Base-by-base conservation (phyloP, 108 stramenopile species). In the Nitzschia inconspicua region DNA sequence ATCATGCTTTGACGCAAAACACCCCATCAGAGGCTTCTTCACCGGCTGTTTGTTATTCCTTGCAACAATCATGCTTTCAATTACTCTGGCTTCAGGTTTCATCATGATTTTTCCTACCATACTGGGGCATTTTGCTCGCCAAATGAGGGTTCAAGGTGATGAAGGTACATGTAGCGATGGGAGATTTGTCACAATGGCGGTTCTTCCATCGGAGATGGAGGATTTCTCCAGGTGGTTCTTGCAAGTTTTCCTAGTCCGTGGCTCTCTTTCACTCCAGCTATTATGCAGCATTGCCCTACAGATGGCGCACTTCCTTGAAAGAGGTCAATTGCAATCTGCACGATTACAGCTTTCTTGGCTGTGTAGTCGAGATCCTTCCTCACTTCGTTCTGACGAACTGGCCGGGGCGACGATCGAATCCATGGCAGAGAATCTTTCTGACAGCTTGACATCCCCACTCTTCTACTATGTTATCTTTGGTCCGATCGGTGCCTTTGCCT, bases 291-390 rank as follows among this genome's bases (percentile, higher is more conserved):
- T 79, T 36, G 58, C 72, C 16, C 63, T 79, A 3, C 78, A 79
- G 51, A 79, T 79, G 78, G 78, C 78, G 3, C 18, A 51, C 7
- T 75, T 66, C 35, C 37, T 79, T 14, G 74, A 79, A 58, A 47
- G 74, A 19, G 29, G 52, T 29, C 78, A 75, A 55, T 44, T 79
- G 6, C 44, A 58, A 9, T 70, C 71, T 6, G 78, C 78, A 8
- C 46, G 72, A 22, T 16, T 13, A 2, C 78, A 79, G 59, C 50
- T 80, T 13, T 68, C 47, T 0, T 80, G 76, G 75, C 16, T 76
- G 11, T 80, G 79, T 51, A 79, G 78, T 37, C 75, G 75, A 7
- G 78, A 79, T 68, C 67, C 79, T 36, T 69, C 72, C 2, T 50
- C 42, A 25, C 44, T 79, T 5, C 16, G 35, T 0, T 50, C 72